A percentile compares a stretch with the other conserved stretches of the same genome.
Conservation (phyloP, 805 yeast genomes). For the Teunomyces aglyptinius region DNA sequence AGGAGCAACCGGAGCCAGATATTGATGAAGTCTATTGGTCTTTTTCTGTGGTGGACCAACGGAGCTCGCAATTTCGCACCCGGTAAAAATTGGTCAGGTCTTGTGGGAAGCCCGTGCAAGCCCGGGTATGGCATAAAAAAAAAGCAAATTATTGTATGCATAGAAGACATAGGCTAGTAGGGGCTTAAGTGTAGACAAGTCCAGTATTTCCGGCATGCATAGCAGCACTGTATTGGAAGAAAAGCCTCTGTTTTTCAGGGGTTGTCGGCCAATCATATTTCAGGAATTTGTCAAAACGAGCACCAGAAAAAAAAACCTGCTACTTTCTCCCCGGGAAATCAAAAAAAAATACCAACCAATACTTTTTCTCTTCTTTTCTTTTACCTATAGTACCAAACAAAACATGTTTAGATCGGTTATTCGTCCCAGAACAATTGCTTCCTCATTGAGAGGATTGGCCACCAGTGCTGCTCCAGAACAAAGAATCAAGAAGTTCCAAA, state of each 20-base stretch:
- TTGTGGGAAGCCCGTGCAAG: not conserved
- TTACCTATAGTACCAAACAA: slow-evolving; percentile 1
- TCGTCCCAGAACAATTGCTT: slow-evolving; percentile 13
- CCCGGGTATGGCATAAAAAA: not conserved
- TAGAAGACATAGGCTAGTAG: not conserved
- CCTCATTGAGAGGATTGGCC: slow-evolving; percentile 36
- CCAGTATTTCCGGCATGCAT: not conserved
- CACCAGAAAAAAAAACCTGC: slow-evolving; percentile 5
- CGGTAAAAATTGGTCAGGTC: not conserved
- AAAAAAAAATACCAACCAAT: not conserved
- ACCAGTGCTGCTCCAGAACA: slow-evolving; percentile 48
- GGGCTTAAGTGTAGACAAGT: not conserved
- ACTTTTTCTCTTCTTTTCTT: not conserved
- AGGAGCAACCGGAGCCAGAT: not conserved
- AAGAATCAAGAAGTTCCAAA: slow-evolving; percentile 77
- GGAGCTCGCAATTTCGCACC: not conserved
- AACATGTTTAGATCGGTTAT: slow-evolving; percentile 20
- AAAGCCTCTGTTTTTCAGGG: not conserved
- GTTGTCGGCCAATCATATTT: slow-evolving; percentile 7
- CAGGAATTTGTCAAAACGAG: slow-evolving; percentile 7
- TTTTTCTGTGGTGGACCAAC: not conserved
- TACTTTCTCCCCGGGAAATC: slow-evolving; percentile 6
- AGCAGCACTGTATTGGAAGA: not conserved
- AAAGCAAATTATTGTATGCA: not conserved
- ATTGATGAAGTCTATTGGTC: not conserved